phyloP scores from a whole-genome alignment of 768 basidiomycete species.

The Candolleomyces eurysporus region DNA sequence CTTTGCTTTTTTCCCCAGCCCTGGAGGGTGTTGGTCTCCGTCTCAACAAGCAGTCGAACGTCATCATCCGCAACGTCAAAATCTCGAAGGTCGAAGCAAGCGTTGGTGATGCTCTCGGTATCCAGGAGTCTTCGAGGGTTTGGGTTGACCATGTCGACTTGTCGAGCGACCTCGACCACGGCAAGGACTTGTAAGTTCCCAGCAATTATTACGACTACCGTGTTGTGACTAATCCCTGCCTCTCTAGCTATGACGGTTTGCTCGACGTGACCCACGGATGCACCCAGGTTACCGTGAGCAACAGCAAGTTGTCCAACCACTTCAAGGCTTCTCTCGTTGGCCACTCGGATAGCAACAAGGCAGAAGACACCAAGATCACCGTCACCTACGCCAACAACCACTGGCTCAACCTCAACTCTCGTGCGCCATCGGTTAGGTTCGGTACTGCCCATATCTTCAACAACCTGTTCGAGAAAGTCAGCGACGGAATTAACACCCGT shows the following conservation, averaged over 20 bases:
- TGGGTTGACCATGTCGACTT: conserved; percentile 48
- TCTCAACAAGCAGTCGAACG: conserved; percentile 39
- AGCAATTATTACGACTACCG: too few species aligned
- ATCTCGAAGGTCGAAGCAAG: conserved; percentile 46
- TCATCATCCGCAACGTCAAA: conserved; percentile 50
- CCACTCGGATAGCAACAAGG: conserved; percentile 38
- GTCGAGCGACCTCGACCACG: conserved; percentile 43
- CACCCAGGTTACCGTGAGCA: conserved; percentile 41
- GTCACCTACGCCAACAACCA: conserved; percentile 44
- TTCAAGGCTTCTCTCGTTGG: conserved; percentile 45
- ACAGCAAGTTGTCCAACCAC: conserved; percentile 41
- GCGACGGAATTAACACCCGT: conserved; percentile 44
- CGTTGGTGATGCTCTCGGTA: conserved; percentile 44
- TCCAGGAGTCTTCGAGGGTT: conserved; percentile 38
- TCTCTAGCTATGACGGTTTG: conserved; percentile 41
- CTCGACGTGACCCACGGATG: conserved; percentile 45
- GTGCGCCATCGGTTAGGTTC: conserved; percentile 46
- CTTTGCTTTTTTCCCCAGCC: conserved; percentile 21
- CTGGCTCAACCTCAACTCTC: conserved; percentile 41
- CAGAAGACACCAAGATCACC: conserved; percentile 36
- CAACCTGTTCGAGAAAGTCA: conserved; percentile 41
- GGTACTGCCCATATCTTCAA: conserved; percentile 47
- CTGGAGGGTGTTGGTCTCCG: conserved; percentile 46
- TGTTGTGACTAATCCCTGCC: neutral
- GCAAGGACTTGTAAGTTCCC: conserved; percentile 36